A percentile compares a stretch with the other conserved stretches of the same genome.
These are phyloP conservation scores for Diatrype stigma DNA, from an alignment of 2,329 filamentous ascomycete species.

Conservation along the genomic window DNA sequence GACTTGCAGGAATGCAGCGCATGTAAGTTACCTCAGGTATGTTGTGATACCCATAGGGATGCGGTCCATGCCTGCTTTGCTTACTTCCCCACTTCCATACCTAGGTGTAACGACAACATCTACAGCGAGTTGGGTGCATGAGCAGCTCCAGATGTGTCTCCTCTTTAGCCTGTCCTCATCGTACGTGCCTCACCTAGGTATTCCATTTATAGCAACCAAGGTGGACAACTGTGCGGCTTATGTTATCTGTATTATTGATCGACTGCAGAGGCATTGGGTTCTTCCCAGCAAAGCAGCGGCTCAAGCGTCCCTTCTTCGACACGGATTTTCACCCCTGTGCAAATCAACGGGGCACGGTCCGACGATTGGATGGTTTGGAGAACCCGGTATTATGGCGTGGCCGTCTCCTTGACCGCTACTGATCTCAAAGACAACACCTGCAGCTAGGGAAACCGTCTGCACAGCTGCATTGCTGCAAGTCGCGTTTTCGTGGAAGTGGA, in stretches of 20 bases:
- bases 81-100: too few relatives aligned
- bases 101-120: not conserved
- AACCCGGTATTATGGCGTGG: not conserved
- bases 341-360: not conserved
- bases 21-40: not conserved
- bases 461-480: not conserved
- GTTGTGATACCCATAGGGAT: not conserved
- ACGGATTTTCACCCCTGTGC: not conserved
- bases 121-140: not conserved
- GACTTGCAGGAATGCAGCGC: not conserved
- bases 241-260: too few relatives aligned
- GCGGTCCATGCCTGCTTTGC: too few relatives aligned
- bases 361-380: not conserved
- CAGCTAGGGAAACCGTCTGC: not conserved
- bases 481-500: not conserved
- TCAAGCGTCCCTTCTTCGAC: not conserved
- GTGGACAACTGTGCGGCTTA: too few relatives aligned
- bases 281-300: not conserved
- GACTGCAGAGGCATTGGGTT: too few relatives aligned
- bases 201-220: too few relatives aligned
- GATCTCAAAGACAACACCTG: not conserved
- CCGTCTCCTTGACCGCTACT: not conserved
- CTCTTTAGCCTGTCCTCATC: too few relatives aligned
- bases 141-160: not conserved
- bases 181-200: too few relatives aligned